Evolutionary conservation across 345 rosid species (phyloP), one percentile per base, ranked within the genome.

Genomic region (Hirschfeldia incana): DNA sequence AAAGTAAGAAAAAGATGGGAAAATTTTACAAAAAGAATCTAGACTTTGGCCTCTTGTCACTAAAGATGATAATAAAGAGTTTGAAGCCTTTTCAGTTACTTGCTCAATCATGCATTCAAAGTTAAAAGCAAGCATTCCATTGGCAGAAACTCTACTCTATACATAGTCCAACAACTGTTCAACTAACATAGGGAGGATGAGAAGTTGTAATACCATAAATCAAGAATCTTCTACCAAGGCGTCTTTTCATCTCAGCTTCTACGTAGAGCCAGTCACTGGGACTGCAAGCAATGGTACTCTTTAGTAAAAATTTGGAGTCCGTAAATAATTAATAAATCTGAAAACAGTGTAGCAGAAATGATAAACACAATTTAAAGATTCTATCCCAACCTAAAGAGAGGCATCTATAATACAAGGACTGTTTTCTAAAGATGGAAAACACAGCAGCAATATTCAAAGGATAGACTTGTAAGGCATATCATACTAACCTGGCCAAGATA

Each of bases 201-300:
- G 27, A 13, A 72, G 21, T 9, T 27, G 60, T 76, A 16, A 68
- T 86, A 94, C 98, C 92, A 81, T 92, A 85, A n/a, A 95, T 85
- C 75, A 95, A 75, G 83, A 93, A 93, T 77, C 88, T 90, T 78
- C 86, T 85, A 60, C 99, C 99, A 73, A 95, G 91, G 53, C 94
- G 92, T 83, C 81, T 84, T 89, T 91, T 93, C 76, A 95, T 85
- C 88, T 95, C 99, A 68, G 93, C 92, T 82, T 94, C 93, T n/a
- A 89, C 91, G 33, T 93, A 94, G 67, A 85, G 90, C 99, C 99
- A 94, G 79, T 95, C 98, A 70, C 91, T 49, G 0, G 55, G 55
- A 49, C 98, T 94, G 87, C 89, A 92, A 62, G 55, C 73, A 58
- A 76, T 69, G 65, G 67, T 77, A 69, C 55, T 62, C 72, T 33